Percentiles rank a stretch among this genome's conserved stretches.
phyloP scores from a whole-genome alignment of 345 rosid species.

The Lepidium didymum region DNA sequence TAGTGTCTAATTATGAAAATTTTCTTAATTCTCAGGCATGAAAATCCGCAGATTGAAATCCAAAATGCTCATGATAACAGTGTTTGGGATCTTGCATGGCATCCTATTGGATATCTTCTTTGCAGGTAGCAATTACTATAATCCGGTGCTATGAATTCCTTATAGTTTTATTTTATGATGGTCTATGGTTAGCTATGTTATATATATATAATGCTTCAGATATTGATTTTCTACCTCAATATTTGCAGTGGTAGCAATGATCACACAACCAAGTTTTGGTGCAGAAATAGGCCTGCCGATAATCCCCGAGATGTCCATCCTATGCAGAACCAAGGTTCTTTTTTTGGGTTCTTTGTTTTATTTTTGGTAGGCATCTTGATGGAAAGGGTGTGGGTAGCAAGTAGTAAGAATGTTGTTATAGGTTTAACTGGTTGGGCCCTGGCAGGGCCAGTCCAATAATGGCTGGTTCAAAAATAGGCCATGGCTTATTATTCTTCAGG shows the following conservation, averaged over 20 bases:
- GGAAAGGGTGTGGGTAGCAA: neutral
- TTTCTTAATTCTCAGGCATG: conserved; percentile 60
- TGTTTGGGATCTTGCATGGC: conserved; percentile 98
- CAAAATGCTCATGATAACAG: conserved; percentile 80
- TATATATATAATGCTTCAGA: conserved; percentile 2
- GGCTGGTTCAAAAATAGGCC: neutral
- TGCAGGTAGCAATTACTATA: conserved; percentile 56
- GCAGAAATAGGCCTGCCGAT: conserved; percentile 96
- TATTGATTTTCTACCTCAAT: conserved; percentile 14
- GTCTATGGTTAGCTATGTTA: neutral
- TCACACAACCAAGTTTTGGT: conserved; percentile 94
- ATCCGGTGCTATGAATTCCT: neutral
- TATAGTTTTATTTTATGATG: neutral
- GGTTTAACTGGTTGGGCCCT: neutral
- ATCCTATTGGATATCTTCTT: conserved; percentile 97
- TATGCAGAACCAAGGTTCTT: conserved; percentile 66
- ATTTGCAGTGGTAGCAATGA: conserved; percentile 95
- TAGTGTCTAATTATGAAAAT: conserved; percentile 8
- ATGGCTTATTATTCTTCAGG: neutral
- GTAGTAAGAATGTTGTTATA: conserved; percentile 3
- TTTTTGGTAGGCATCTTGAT: neutral
- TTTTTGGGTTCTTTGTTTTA: neutral
- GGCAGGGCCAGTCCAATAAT: neutral
- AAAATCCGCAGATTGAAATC: conserved; percentile 88
- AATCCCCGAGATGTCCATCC: conserved; percentile 78